These are phyloP conservation scores for Fagopyrum tataricum DNA, from an alignment of 148 eudicot species.

Conservation along the genomic window DNA sequence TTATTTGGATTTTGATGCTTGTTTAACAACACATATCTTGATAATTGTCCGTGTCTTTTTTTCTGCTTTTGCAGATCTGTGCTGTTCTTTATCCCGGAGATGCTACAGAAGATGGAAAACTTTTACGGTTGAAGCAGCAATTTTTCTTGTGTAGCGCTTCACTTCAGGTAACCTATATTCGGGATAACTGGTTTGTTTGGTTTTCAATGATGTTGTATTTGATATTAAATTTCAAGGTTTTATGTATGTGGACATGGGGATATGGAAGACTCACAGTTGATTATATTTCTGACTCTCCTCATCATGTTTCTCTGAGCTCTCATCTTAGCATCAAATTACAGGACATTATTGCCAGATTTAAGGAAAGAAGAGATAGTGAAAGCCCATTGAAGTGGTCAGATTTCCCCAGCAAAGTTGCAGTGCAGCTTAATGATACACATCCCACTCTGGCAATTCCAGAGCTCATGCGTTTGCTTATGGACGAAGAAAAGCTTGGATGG, in stretches of 20 bases:
- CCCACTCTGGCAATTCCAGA: constrained; percentile 97
- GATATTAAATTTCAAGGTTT: background rate
- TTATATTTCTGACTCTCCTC: background rate
- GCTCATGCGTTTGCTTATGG: constrained; percentile 90
- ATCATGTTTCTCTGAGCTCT: constrained; percentile 6
- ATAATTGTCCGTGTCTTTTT: constrained; percentile 5
- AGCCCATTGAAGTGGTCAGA: constrained; percentile 62
- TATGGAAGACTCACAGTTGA: background rate
- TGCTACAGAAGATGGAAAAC: constrained; percentile 87
- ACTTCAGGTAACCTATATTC: constrained; percentile 61
- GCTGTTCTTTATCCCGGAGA: constrained; percentile 97
- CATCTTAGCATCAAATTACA: constrained; percentile 23
- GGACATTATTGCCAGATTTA: constrained; percentile 88
- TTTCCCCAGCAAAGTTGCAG: constrained; percentile 88
- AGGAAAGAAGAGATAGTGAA: constrained; percentile 64
- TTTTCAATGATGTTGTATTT: background rate
- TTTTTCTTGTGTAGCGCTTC: constrained; percentile 97
- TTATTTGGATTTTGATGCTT: background rate
- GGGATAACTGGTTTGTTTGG: background rate
- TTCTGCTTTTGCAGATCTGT: constrained; percentile 63
- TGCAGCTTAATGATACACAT: constrained; percentile 98
- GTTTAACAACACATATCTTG: background rate
- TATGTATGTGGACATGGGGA: too few relatives aligned
- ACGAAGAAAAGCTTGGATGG: constrained; percentile 96
- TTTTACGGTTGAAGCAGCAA: constrained; percentile 90